These are phyloP conservation scores for Yamadazyma endophytica DNA, from an alignment of 805 yeast species.

Conservation along the genomic window DNA sequence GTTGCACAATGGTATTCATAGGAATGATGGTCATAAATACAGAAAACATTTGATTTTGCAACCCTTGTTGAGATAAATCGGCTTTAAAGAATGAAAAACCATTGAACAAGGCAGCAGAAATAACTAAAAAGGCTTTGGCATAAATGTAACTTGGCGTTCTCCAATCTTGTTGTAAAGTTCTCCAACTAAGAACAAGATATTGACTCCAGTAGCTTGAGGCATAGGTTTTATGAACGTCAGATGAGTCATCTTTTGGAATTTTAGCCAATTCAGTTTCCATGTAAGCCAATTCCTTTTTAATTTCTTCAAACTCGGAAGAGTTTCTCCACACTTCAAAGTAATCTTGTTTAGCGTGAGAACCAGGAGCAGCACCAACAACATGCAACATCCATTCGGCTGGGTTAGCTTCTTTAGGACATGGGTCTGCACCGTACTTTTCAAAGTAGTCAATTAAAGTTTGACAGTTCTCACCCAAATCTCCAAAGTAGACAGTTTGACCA, in stretches of 20 bases:
- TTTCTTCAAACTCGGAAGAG: constrained; percentile 50
- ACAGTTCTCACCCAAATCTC: constrained; percentile 71
- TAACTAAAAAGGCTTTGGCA: constrained; percentile 56
- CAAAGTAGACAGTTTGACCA: constrained; percentile 68
- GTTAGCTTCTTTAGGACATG: constrained; percentile 33
- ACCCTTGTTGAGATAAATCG: constrained; percentile 48
- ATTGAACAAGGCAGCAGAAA: constrained; percentile 55
- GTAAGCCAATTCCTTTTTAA: constrained; percentile 53
- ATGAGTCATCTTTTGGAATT: constrained; percentile 19
- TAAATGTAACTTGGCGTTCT: constrained; percentile 60
- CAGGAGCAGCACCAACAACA: constrained; percentile 80
- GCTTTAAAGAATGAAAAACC: constrained; percentile 75
- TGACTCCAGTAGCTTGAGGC: constrained; percentile 27
- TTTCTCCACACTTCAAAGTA: constrained; percentile 74
- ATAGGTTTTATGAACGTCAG: constrained; percentile 24
- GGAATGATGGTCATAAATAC: constrained; percentile 42
- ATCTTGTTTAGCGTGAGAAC: constrained; percentile 67
- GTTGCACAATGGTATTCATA: constrained; percentile 37
- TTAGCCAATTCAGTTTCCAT: constrained; percentile 50
- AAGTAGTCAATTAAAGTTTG: constrained; percentile 56
- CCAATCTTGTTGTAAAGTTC: constrained; percentile 35
- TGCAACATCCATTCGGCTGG: constrained; percentile 83
- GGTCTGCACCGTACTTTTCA: constrained; percentile 63
- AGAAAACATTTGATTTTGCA: constrained; percentile 64
- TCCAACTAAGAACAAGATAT: constrained; percentile 26